Conservation (phyloP, 2,329 filamentous ascomycete genomes). For the Ascochyta rabiei region DNA sequence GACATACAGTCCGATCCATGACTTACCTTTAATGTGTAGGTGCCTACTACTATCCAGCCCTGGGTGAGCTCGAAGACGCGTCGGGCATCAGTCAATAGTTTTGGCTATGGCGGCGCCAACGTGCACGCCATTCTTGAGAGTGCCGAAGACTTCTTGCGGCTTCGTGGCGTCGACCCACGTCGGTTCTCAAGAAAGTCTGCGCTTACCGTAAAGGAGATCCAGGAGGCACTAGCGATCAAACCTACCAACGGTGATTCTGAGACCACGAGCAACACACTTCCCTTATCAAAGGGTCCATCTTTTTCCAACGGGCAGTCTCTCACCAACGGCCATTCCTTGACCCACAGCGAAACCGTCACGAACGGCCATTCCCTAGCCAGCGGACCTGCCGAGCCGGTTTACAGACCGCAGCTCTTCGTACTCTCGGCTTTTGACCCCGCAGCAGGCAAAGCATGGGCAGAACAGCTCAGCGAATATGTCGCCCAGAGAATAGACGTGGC, state of each 20-base stretch:
- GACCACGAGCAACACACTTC: conserved; percentile 31
- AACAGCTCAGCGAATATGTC: neutral
- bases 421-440: neutral
- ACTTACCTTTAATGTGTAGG: too few species aligned
- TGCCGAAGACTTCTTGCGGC: conserved; percentile 34
- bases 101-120: too few species aligned
- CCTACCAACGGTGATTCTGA: too few species aligned
- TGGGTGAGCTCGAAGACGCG: too few species aligned
- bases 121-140: conserved; percentile 25
- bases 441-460: neutral
- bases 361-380: conserved; percentile 23
- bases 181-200: too few species aligned
- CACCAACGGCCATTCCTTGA: neutral
- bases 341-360: neutral
- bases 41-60: too few species aligned
- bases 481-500: neutral
- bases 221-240: too few species aligned
- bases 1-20: too few species aligned
- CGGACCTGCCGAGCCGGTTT: too few species aligned
- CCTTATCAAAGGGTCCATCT: neutral
- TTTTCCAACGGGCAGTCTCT: neutral
- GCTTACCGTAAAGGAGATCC: too few species aligned
- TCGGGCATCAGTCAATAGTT: too few species aligned
- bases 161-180: too few species aligned
- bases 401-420: conserved; percentile 13